Base-by-base conservation (phyloP, 257 asterid species). In the Primulina huaijiensis region DNA sequence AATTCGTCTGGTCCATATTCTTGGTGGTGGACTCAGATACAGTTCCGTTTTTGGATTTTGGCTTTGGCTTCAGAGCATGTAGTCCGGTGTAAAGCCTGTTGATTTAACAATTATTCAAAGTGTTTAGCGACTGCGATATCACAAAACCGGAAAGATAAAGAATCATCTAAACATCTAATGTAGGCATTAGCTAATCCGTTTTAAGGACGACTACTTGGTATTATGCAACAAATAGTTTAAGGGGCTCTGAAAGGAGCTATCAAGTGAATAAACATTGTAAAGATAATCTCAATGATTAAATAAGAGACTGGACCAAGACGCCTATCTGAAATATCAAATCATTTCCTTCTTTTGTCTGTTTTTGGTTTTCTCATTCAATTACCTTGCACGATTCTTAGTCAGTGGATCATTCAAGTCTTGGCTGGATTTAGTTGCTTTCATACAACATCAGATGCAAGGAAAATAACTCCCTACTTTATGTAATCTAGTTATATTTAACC, bases 71-170 rank as follows among this genome's bases (percentile, higher is more conserved):
- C 21, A 85, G 71, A 5, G 97, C 99, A 67, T 93, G 99, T 65
- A 93, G 86, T 66, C 91, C 90, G 1, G 97, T 90, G 82, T 77
- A 87, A 50, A 93, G 84, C 83, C 98, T 93, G 86, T 64, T 40
- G 50, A 57, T 53, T 62, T 67, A 2, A 59, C 25, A 29, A 9
- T 35, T 61, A 52, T 27, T 33, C 23, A 64, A 19, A 29, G 7
- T 16, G 9, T 35, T 35, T 3, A 4, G 53, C 1, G 14, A 8
- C 46, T 10, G 9, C 46, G 3, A 38, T 9, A 43, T 43, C 53
- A 43, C 6, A 43, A 43, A 43, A 33, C 29, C 63, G 11, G 2
- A 59, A 8, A 59, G 63, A 4, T 59, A 25, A 2, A 21, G 35
- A 21, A 6, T 59, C 30, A 21, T 59, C 63, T 25, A 8, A 25